Percentiles rank a stretch among this genome's conserved stretches.
phyloP scores from a whole-genome alignment of 2,329 filamentous ascomycete genomes.

The Paecilomyces formosus region DNA sequence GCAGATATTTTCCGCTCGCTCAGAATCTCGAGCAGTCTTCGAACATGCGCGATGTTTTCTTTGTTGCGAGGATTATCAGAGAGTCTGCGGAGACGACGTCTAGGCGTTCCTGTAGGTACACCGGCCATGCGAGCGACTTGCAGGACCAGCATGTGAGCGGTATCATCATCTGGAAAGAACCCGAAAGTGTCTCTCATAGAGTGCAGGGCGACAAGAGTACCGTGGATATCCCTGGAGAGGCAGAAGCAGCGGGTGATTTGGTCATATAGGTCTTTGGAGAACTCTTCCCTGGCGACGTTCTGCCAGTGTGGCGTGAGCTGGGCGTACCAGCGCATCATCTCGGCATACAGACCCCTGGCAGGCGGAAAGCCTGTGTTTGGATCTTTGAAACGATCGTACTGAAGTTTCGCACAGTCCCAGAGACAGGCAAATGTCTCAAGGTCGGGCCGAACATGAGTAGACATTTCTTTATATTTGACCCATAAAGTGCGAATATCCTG shows the following conservation, averaged over 20 bases:
- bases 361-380: constrained; percentile 38
- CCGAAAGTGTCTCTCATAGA: constrained; percentile 38
- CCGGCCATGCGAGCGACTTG: constrained; percentile 40
- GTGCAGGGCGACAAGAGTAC: constrained; percentile 43
- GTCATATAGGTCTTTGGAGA: constrained; percentile 45
- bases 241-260: constrained; percentile 47
- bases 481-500: constrained; percentile 50
- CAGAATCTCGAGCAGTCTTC: constrained; percentile 38
- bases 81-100: constrained; percentile 33
- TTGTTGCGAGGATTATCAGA: constrained; percentile 34
- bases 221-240: constrained; percentile 41
- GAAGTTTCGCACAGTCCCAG: constrained; percentile 48
- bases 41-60: constrained; percentile 37
- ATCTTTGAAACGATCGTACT: constrained; percentile 41
- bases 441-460: constrained; percentile 51
- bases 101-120: constrained; percentile 23
- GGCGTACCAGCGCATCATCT: constrained; percentile 43
- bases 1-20: constrained; percentile 27
- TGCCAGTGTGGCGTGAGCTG: constrained; percentile 21
- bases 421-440: constrained; percentile 62
- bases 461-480: constrained; percentile 50
- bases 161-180: constrained; percentile 39
- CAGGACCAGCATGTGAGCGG: constrained; percentile 41
- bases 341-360: constrained; percentile 38
- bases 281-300: constrained; percentile 24